Base-by-base conservation (phyloP, 495 filamentous ascomycete genomes). In the Penicillium paxilli region DNA sequence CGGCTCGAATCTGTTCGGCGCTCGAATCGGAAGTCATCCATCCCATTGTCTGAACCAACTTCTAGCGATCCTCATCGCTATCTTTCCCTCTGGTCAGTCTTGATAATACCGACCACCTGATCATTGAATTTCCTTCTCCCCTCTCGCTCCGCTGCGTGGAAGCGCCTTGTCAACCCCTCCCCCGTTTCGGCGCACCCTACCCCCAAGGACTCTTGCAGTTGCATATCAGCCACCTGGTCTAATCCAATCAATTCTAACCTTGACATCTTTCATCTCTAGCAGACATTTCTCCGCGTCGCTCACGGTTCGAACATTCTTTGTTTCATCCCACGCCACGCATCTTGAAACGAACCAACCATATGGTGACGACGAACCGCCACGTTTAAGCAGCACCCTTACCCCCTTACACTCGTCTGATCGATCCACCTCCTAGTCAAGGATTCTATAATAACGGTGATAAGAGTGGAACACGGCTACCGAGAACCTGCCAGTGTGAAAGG, bases 81-180 rank as follows among this genome's bases (percentile, higher is more conserved):
- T 20, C 17, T 40, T 9, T 45, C 47, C 5, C 3, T 14, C 19
- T 2, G n/a, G 35, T 40, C 1, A 14, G 14, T 40, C 17, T 20
- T 16, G 14, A 32, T 5, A 32, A 12, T 4, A 19, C 16, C 4
- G 35, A n/a, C n/a, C 35, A n/a, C 16, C 33, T 38, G 12, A 5
- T n/a, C n/a, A n/a, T n/a, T 38, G 14, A 38, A 6, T 30, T 51
- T 45, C 24, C 26, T 33, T 51, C 44, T 30, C 49, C 35, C 41
- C 11, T 25, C n/a, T 47, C 21, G 30, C 21, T 51, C 17, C 14
- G 12, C 28, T 37, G 10, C 38, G 28, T 51, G 38, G 52, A 47
- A 51, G 52, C 48, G 51, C 54, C 55, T 54, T 57, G 54, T 56
- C 54, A 47, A 60, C 63, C 63, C 63, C 60, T 63, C 63, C 51